A percentile compares a stretch with the other conserved stretches of the same genome.
phyloP scores from a whole-genome alignment of 2,329 filamentous ascomycete species.

The Ophiostoma tasmaniense region DNA sequence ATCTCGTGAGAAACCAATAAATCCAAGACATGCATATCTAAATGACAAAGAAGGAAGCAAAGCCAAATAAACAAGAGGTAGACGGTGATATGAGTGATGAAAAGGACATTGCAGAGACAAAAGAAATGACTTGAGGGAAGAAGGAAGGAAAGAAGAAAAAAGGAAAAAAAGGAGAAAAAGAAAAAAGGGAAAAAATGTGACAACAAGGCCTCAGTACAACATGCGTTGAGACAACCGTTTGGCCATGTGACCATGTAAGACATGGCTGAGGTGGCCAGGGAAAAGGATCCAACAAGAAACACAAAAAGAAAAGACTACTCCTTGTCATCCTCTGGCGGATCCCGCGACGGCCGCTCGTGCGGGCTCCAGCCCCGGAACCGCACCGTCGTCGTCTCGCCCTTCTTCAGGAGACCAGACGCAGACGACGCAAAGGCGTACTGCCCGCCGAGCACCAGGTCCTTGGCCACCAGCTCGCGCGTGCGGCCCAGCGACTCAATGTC shows the following conservation, averaged over 20 bases:
- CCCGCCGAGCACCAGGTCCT: conserved; percentile 80
- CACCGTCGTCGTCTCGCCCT: conserved; percentile 6
- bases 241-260: too few species aligned
- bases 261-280: too few species aligned
- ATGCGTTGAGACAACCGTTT: too few species aligned
- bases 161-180: background rate
- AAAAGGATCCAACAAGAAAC: too few species aligned
- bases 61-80: background rate
- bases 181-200: background rate
- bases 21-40: background rate
- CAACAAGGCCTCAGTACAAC: background rate
- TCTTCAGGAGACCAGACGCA: background rate
- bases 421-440: conserved; percentile 56
- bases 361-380: conserved; percentile 21
- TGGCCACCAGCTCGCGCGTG: conserved; percentile 91
- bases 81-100: too few species aligned
- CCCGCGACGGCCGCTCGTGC: conserved; percentile 18
- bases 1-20: conserved; percentile 5
- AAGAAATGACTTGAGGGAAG: background rate
- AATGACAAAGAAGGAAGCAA: background rate
- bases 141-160: background rate
- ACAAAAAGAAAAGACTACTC: background rate
- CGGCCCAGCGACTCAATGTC: conserved; percentile 89
- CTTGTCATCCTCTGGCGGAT: conserved; percentile 11
- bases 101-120: background rate